Base-by-base conservation (phyloP, 768 basidiomycete genomes). In the Lepiota venenata region DNA sequence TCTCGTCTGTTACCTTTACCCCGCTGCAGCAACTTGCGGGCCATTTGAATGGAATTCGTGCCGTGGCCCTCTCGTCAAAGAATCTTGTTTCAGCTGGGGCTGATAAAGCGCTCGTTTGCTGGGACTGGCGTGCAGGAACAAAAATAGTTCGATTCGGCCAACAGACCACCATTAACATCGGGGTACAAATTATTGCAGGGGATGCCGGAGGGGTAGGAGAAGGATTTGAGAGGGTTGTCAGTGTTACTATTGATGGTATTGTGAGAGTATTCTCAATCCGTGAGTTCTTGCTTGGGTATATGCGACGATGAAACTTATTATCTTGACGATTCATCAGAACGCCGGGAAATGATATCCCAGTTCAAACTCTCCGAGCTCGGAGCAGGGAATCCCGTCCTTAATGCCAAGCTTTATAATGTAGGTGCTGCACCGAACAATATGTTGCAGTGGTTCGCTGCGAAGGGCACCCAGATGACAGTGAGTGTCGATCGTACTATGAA, bases 361-460 rank as follows among this genome's bases (percentile, higher is more conserved):
- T 94, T 93, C 76, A 93, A 87, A 66, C 75, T 96, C 41, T 82
- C 85, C 2, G 90, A 93, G 56, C 70, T 96, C 41, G 88, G 84
- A 16, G 82, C 71, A 0, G 70, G 80, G 0, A 87, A 93, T 66
- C 84, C 87, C 15, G 72, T 81, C 20, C 63, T 90, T 60, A 84
- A 78, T 56, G 69, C 82, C 1, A 89, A 84, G 62, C 64, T 95
- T 52, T 81, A 82, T 61, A 84, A 91, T 59, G 86, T 95, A 8
- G 93, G 93, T 1, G 66, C 80, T 20, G 89, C 90, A 0, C 83
- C 90, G 25, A 88, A 93, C 62, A 92, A 91, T 66, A 91, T 91
- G 91, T 74, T 93, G 10, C 91, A 93, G 81, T 93, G 91, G 91
- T 93, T 94, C 65, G 91, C 91, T 5, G 91, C 92, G 1, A 91